Conservation (phyloP, 2,329 filamentous ascomycete species). For the Apiospora malaysiana region DNA sequence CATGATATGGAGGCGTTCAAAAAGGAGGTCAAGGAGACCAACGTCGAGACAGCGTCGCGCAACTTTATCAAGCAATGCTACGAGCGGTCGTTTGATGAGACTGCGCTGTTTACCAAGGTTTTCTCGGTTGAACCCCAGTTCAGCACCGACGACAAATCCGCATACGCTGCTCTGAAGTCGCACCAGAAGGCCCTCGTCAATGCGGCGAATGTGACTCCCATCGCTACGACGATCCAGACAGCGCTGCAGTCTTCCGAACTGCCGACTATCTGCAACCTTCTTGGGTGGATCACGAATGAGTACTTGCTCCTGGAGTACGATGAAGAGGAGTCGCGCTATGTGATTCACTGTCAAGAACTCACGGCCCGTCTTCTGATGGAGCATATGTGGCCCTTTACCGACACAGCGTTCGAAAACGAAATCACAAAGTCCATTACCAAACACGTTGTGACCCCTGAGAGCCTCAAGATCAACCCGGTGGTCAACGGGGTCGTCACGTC, state of each 20-base stretch:
- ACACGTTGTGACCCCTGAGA: slow-evolving; percentile 51
- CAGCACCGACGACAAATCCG: slow-evolving; percentile 55
- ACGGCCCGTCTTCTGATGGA: slow-evolving; percentile 62
- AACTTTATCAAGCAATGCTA: slow-evolving; percentile 67
- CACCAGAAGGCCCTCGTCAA: slow-evolving; percentile 59
- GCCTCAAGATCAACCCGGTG: slow-evolving; percentile 57
- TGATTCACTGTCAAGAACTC: slow-evolving; percentile 60
- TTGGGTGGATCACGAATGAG: slow-evolving; percentile 64
- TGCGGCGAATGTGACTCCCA: slow-evolving; percentile 58
- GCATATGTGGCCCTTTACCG: slow-evolving; percentile 63
- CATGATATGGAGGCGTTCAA: slow-evolving; percentile 61
- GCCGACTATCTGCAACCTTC: slow-evolving; percentile 58
- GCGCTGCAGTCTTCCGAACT: slow-evolving; percentile 55
- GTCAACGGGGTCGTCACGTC: slow-evolving; percentile 57
- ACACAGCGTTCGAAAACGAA: slow-evolving; percentile 60
- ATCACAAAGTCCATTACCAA: slow-evolving; percentile 60
- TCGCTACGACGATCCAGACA: slow-evolving; percentile 56
- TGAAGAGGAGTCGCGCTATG: slow-evolving; percentile 59
- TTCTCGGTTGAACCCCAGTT: slow-evolving; percentile 62
- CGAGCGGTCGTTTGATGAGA: slow-evolving; percentile 62
- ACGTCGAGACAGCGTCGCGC: slow-evolving; percentile 60
- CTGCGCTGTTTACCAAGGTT: slow-evolving; percentile 58
- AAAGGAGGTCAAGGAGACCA: slow-evolving; percentile 55
- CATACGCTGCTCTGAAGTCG: slow-evolving; percentile 55
- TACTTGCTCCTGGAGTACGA: slow-evolving; percentile 62